phyloP scores from a whole-genome alignment of 805 yeast genomes.

The Phaffomyces opuntiae region DNA sequence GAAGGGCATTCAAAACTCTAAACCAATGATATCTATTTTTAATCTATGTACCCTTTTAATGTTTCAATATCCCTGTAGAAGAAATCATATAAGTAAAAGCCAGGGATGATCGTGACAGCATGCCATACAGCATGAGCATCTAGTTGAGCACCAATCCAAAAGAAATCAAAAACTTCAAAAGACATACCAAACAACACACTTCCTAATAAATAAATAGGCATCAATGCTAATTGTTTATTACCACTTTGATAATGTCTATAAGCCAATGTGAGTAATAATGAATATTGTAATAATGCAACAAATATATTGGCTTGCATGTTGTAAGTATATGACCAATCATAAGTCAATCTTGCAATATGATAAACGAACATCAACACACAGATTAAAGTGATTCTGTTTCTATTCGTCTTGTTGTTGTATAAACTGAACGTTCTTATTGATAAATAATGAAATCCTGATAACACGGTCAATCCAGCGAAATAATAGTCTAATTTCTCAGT shows the following conservation, averaged over 20 bases:
- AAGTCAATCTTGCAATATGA: slow-evolving; percentile 60
- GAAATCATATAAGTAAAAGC: slow-evolving; percentile 64
- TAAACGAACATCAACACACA: slow-evolving; percentile 47
- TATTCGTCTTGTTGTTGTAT: slow-evolving; percentile 33
- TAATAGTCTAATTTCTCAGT: slow-evolving; percentile 89
- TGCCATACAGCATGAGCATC: slow-evolving; percentile 98
- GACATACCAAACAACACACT: slow-evolving; percentile 69
- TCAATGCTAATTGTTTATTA: slow-evolving; percentile 24
- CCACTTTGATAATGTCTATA: slow-evolving; percentile 24
- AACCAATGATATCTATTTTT: not conserved
- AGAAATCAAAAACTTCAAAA: slow-evolving; percentile 87
- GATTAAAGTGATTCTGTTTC: slow-evolving; percentile 31
- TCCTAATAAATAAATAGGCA: slow-evolving; percentile 46
- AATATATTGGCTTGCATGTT: slow-evolving; percentile 86
- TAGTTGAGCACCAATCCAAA: slow-evolving; percentile 58
- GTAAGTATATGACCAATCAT: slow-evolving; percentile 86
- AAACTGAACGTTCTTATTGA: slow-evolving; percentile 53
- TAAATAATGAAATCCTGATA: slow-evolving; percentile 71
- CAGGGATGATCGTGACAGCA: slow-evolving; percentile 76
- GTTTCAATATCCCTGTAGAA: slow-evolving; percentile 42
- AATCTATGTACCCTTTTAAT: slow-evolving; percentile 19
- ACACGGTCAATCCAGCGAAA: slow-evolving; percentile 85
- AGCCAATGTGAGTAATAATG: slow-evolving; percentile 27
- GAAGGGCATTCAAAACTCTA: slow-evolving; percentile 13
- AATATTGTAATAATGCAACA: slow-evolving; percentile 72